Conservation (phyloP, 2,329 filamentous ascomycete genomes). For the Venturia effusa region DNA sequence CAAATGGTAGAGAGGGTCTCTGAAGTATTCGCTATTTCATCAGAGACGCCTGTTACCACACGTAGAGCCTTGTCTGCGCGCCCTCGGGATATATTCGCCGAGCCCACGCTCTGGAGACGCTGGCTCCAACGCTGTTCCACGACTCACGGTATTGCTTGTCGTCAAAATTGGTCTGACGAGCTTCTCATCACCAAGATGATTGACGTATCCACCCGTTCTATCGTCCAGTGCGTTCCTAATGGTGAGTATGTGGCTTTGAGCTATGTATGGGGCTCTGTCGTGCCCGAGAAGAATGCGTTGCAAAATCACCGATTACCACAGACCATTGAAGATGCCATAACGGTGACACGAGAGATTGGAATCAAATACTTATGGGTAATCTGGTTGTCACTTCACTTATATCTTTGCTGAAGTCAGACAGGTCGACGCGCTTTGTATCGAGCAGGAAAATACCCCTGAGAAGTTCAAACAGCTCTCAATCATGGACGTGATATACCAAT, state of each 20-base stretch:
- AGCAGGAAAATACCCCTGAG: neutral
- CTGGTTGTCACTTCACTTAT: neutral
- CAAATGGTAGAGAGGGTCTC: neutral
- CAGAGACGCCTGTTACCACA: neutral
- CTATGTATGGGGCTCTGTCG: conserved; percentile 3
- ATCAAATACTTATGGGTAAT: conserved; percentile 3
- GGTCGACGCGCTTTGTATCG: conserved; percentile 1
- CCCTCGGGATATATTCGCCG: neutral
- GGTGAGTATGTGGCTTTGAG: conserved; percentile 8
- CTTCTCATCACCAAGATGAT: conserved; percentile 6
- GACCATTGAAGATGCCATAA: conserved; percentile 4
- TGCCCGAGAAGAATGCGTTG: neutral
- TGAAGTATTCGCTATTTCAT: neutral
- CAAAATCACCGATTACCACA: neutral
- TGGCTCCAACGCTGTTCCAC: conserved; percentile 3
- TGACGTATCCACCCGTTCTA: neutral
- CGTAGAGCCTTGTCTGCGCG: neutral
- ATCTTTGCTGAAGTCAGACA: neutral
- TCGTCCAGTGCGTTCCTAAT: neutral
- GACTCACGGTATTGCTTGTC: neutral
- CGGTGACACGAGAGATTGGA: neutral
- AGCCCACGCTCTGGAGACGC: neutral
- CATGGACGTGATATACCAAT: conserved; percentile 9
- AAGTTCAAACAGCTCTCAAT: conserved; percentile 2
- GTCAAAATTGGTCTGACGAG: neutral